These are phyloP conservation scores for Amauroascus verrucosus DNA, from an alignment of 2,329 filamentous ascomycete genomes.

Conservation along the genomic window DNA sequence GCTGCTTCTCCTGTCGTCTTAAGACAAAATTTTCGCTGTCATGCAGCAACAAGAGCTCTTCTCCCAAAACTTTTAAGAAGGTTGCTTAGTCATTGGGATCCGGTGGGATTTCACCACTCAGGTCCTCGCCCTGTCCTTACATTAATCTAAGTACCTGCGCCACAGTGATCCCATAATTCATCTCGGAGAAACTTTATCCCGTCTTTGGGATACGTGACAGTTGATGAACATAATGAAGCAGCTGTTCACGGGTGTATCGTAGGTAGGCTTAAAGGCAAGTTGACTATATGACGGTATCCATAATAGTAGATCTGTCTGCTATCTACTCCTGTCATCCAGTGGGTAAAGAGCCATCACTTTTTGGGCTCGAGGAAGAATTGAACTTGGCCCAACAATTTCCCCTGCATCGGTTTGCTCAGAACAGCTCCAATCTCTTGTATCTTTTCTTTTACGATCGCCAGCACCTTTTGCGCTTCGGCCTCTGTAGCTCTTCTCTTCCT, in stretches of 20 bases:
- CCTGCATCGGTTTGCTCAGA: constrained; percentile 35
- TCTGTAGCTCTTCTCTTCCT: constrained; percentile 49
- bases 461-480: constrained; percentile 51
- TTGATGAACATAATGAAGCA: too few relatives aligned
- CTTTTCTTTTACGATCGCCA: constrained; percentile 42
- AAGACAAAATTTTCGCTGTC: constrained; percentile 9
- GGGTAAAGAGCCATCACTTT: not conserved
- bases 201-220: too few relatives aligned
- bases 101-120: not conserved
- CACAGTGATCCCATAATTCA: constrained; percentile 20
- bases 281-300: too few relatives aligned
- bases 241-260: too few relatives aligned
- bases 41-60: constrained; percentile 6
- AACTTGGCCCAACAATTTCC: constrained; percentile 31
- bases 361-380: constrained; percentile 2
- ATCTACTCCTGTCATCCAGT: too few relatives aligned
- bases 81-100: constrained; percentile 20
- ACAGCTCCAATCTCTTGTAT: constrained; percentile 35
- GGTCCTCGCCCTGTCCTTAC: too few relatives aligned
- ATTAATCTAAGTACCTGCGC: too few relatives aligned
- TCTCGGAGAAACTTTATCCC: too few relatives aligned
- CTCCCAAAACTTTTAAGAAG: too few relatives aligned
- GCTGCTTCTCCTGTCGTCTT: not conserved
- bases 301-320: too few relatives aligned
- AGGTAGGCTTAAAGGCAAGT: too few relatives aligned